Base-by-base conservation (phyloP, 352 stramenopile species). In the Phytophthora sojae region DNA sequence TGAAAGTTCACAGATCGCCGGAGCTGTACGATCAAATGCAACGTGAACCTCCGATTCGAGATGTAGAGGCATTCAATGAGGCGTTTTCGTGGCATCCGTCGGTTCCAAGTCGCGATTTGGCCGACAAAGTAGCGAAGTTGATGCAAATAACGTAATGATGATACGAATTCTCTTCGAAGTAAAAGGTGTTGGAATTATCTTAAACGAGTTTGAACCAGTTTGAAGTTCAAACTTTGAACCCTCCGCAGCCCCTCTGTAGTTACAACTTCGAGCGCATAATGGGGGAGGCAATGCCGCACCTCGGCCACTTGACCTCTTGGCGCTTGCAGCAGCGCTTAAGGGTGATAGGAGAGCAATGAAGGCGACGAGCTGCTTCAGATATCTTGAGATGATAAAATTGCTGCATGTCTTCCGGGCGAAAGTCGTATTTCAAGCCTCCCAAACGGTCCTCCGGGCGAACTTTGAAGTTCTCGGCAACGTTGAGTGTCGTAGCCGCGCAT, bases 11-110 rank as follows among this genome's bases (percentile, higher is more conserved):
- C 32, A 45, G 32, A 4, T 83, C 77, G 5, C 52, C 49, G 0
- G 53, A 79, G 17, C 21, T 82, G n/a, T 90, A 90, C 47, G 57
- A 49, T 2, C n/a, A 30, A 2, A 81, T 90, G 64, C 49, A 71
- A 4, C 53, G 42, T 0, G 69, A 79, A 45, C 29, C 79, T 37
- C 75, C 73, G 0, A 68, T 91, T n/a, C 29, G 54, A 35, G 75
- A 91, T 50, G 15, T 57, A 8, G 61, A 56, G 4, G 70, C 55
- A 0, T 89, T 88, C 15, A 32, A 70, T 6, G 62, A 76, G 6
- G 60, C 44, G 0, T 89, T 89, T 42, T 81, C 71, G 3, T 89
- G 81, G 81, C 75, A 89, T 52, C 78, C 78, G 0, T 66, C 67
- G 2, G 79, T 89, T 19, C 21, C 50, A 3, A 79, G 59, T 51